Conservation (phyloP, 768 basidiomycete genomes). For the Trametes sanguinea region DNA sequence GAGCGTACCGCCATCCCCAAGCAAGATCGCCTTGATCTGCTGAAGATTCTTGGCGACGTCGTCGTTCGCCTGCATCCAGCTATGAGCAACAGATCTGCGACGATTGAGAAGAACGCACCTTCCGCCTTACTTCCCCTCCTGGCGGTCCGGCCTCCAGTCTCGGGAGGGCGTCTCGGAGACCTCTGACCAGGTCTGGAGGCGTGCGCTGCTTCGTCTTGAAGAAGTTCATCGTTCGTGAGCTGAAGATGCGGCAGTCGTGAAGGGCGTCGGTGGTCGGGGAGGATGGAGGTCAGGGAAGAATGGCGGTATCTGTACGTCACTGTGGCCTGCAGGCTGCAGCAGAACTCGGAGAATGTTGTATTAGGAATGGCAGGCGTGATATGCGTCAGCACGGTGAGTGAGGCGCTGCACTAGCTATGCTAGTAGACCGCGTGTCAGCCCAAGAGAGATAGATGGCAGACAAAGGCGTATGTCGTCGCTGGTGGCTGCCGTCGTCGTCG, state of each 20-base stretch:
- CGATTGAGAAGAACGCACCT: constrained; percentile 50
- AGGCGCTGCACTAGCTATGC: constrained; percentile 3
- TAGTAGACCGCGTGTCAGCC: neutral
- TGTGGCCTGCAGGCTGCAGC: neutral
- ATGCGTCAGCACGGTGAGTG: constrained; percentile 4
- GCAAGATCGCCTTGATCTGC: constrained; percentile 85
- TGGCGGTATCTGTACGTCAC: constrained; percentile 19
- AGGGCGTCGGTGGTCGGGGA: neutral
- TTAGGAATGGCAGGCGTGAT: constrained; percentile 17
- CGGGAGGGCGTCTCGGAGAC: constrained; percentile 76
- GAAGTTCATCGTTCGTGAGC: constrained; percentile 71
- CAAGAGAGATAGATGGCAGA: neutral
- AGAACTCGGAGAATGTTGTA: constrained; percentile 28
- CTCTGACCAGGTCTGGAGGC: constrained; percentile 84
- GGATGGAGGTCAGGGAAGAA: neutral
- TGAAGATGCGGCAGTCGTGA: neutral
- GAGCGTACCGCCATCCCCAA: constrained; percentile 80
- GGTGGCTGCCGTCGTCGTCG: constrained; percentile 10
- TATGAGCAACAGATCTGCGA: neutral
- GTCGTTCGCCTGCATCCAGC: constrained; percentile 67
- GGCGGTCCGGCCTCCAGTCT: constrained; percentile 74
- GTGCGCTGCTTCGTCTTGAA: constrained; percentile 91
- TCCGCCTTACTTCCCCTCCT: constrained; percentile 75
- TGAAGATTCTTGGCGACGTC: constrained; percentile 88
- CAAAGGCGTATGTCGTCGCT: constrained; percentile 4